Base-by-base conservation (phyloP, 805 yeast genomes). In the Ogataea trehaloabstinens region DNA sequence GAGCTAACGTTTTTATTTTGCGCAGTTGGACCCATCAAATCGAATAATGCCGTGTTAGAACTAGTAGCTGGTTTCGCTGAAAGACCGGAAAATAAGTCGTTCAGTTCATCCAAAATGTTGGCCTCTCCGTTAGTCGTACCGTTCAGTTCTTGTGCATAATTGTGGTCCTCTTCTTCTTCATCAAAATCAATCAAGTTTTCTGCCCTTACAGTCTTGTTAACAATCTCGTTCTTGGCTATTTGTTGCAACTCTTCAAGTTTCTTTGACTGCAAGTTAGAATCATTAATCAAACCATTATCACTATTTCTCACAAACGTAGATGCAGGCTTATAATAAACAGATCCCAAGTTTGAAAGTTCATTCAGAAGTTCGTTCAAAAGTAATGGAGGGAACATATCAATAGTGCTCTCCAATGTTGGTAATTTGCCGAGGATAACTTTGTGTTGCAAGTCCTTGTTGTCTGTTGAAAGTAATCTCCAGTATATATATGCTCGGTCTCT, bases 121-220 rank as follows among this genome's bases (percentile, higher is more conserved):
- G 66, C 58, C 4, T 61, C 45, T 12, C 48, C 49, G 12, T 46
- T 51, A 3, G 63, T 33, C 16, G 54, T 58, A 3, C 44, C 55
- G 6, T 46, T 49, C 4, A 30, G 35, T 25, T 13, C 29, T 21
- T 17, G 37, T 34, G 2, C 31, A 29, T 30, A 30, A 13, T 40
- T 45, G 1, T 40, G 47, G 1, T 44, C 49, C 31, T 49, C 67
- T 15, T 67, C 76, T 33, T 79, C 87, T 44, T 80, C 87, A 53
- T 84, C 96, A 48, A 91, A 80, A 59, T 91, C 96, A 36, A 91
- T 74, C 49, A 93, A 69, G 51, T 86, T 87, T 51, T 88, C 96
- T 32, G 83, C 81, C 51, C 81, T 80, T 20, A 73, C 75, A 33
- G 74, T 76, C 40, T 70, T 73, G 17, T 58, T 56, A 33, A 79